Percentiles rank a stretch among this genome's conserved stretches.
phyloP scores from a whole-genome alignment of 768 basidiomycete species.

The Mycena belliarum region DNA sequence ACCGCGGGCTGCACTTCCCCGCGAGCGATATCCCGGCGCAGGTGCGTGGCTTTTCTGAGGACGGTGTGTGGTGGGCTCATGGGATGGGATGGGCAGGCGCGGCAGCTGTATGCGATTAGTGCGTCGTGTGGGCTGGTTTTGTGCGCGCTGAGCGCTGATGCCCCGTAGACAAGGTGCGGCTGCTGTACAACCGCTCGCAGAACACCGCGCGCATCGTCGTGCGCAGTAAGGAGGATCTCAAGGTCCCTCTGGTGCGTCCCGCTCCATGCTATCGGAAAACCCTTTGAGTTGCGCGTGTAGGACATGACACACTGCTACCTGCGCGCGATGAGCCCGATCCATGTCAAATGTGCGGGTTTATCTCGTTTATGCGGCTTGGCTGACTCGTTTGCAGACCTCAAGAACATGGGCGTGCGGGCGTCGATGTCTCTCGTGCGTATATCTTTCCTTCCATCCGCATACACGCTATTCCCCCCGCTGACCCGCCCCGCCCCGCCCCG shows the following conservation, averaged over 20 bases:
- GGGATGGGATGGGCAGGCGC: constrained; percentile 46
- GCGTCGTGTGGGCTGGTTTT: constrained; percentile 20
- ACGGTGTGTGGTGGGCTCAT: constrained; percentile 14
- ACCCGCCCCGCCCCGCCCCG: too few relatives aligned
- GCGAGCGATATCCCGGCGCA: constrained; percentile 70
- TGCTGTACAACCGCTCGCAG: constrained; percentile 74
- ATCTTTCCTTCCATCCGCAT: neutral
- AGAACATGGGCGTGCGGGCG: constrained; percentile 80
- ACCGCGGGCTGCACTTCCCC: constrained; percentile 71
- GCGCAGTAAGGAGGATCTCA: constrained; percentile 60
- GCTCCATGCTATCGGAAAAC: too few relatives aligned
- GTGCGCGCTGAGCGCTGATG: neutral
- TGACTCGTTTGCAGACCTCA: constrained; percentile 50
- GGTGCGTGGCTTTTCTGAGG: constrained; percentile 33
- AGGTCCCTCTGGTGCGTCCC: constrained; percentile 57
- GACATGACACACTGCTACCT: constrained; percentile 86
- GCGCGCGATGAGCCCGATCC: constrained; percentile 87
- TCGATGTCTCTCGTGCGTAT: constrained; percentile 79
- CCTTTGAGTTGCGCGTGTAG: constrained; percentile 36
- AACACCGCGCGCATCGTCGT: constrained; percentile 74
- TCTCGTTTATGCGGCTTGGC: neutral
- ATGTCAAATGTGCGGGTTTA: constrained; percentile 58
- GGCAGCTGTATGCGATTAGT: constrained; percentile 71
- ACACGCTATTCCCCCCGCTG: too few relatives aligned
- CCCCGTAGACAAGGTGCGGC: constrained; percentile 67